Conservation (phyloP, 495 filamentous ascomycete species). For the Penicillium bialowiezense region DNA sequence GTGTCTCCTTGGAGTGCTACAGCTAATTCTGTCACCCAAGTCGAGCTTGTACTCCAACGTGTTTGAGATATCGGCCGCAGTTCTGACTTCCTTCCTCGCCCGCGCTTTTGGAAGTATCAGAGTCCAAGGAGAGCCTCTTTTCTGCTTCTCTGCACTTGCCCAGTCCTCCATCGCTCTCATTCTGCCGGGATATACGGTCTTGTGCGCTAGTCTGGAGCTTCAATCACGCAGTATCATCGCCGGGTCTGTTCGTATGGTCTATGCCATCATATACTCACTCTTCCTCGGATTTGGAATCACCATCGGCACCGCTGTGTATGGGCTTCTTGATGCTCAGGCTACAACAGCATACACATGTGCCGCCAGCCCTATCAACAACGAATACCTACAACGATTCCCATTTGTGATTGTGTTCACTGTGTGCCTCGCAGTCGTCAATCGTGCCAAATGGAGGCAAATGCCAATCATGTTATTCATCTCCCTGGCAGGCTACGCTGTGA, state of each 20-base stretch:
- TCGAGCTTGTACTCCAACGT: conserved; percentile 81
- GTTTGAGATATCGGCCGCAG: conserved; percentile 84
- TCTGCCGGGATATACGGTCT: conserved; percentile 81
- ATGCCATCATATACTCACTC: conserved; percentile 91
- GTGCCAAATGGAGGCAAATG: conserved; percentile 84
- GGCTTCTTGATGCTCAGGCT: conserved; percentile 72
- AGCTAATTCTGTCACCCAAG: conserved; percentile 73
- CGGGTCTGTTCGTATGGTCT: conserved; percentile 91
- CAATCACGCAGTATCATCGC: conserved; percentile 85
- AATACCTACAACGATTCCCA: conserved; percentile 53
- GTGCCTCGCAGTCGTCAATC: conserved; percentile 81
- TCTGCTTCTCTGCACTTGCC: conserved; percentile 91
- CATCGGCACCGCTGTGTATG: conserved; percentile 87
- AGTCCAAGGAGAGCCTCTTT: conserved; percentile 55
- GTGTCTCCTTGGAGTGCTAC: conserved; percentile 74
- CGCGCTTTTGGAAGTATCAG: conserved; percentile 81
- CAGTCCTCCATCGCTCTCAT: conserved; percentile 92
- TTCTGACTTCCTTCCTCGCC: conserved; percentile 86
- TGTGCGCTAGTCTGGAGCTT: conserved; percentile 82
- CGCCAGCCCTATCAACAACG: conserved; percentile 47
- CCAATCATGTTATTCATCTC: conserved; percentile 84
- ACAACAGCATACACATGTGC: conserved; percentile 69
- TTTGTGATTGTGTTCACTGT: conserved; percentile 82
- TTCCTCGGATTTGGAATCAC: conserved; percentile 98
- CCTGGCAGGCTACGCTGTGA: conserved; percentile 82